phyloP scores from a whole-genome alignment of 768 basidiomycete genomes.

The Lactarius sp. region DNA sequence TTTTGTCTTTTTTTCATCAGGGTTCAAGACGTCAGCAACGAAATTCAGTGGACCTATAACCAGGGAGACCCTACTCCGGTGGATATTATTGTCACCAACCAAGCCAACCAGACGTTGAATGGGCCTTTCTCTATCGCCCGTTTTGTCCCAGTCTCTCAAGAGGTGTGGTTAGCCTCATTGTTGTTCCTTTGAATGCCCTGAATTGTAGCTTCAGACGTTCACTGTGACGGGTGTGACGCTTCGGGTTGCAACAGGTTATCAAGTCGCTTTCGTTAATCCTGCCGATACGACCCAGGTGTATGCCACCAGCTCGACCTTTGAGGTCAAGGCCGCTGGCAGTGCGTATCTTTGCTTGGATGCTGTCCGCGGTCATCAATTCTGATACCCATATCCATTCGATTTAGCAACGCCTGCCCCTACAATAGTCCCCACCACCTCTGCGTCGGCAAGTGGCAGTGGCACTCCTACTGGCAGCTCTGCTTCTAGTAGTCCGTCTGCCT shows the following conservation, averaged over 20 bases:
- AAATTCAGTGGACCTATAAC: slow-evolving; percentile 34
- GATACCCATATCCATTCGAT: neutral
- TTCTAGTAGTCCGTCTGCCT: slow-evolving; percentile 3
- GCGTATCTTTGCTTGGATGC: slow-evolving; percentile 22
- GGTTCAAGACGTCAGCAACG: slow-evolving; percentile 36
- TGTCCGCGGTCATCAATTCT: neutral
- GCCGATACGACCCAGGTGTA: slow-evolving; percentile 32
- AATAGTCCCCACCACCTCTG: neutral
- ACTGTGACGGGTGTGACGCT: slow-evolving; percentile 37
- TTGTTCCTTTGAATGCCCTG: slow-evolving; percentile 18
- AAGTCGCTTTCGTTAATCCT: slow-evolving; percentile 36
- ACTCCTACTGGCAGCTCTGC: neutral
- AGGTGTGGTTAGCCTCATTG: slow-evolving; percentile 24
- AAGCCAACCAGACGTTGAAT: slow-evolving; percentile 33
- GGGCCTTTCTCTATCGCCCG: slow-evolving; percentile 36
- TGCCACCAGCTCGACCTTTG: slow-evolving; percentile 34
- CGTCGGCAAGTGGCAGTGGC: neutral
- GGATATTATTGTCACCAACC: slow-evolving; percentile 34
- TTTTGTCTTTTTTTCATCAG: slow-evolving; percentile 21
- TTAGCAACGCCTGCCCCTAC: slow-evolving; percentile 19
- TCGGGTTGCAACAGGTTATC: slow-evolving; percentile 29
- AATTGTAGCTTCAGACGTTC: slow-evolving; percentile 19
- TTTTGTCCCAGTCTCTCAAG: slow-evolving; percentile 30
- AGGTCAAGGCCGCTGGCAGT: slow-evolving; percentile 38
- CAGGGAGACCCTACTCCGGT: slow-evolving; percentile 35